Conservation (phyloP, 306 rosid species). For the Styphnolobium japonicum region DNA sequence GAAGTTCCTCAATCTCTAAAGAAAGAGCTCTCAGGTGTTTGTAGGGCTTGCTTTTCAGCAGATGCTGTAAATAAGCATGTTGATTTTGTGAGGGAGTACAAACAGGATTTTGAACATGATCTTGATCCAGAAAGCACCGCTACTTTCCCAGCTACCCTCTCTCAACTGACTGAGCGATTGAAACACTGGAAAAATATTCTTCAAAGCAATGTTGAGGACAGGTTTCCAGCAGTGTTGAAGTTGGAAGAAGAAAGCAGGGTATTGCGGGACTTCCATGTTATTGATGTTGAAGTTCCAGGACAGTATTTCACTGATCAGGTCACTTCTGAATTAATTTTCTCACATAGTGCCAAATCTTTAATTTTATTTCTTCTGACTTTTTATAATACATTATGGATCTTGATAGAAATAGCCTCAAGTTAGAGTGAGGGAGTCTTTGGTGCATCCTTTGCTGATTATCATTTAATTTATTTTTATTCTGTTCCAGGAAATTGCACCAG, state of each 20-base stretch:
- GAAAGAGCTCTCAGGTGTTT: conserved; percentile 99
- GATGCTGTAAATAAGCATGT: conserved; percentile 98
- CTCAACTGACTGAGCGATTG: conserved; percentile 86
- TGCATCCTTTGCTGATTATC: conserved; percentile 24
- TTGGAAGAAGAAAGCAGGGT: conserved; percentile 99
- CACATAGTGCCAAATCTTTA: background rate
- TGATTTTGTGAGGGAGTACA: conserved; percentile 97
- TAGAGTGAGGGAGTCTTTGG: background rate
- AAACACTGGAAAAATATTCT: conserved; percentile 99
- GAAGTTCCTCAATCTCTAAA: conserved; percentile 99
- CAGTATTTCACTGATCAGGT: conserved; percentile 98
- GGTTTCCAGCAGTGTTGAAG: conserved; percentile 96
- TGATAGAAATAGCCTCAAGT: conserved; percentile 6
- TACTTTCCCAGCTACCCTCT: conserved; percentile 93
- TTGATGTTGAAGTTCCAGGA: conserved; percentile 99
- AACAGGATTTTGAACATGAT: conserved; percentile 96
- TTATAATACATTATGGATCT: background rate
- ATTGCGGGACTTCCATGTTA: conserved; percentile 93
- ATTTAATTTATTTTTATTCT: background rate
- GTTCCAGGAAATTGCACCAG: conserved; percentile 91
- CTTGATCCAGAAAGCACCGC: conserved; percentile 97
- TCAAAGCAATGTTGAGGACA: conserved; percentile 97
- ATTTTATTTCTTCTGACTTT: background rate
- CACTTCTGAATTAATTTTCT: conserved; percentile 7
- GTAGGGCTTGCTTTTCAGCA: conserved; percentile 97